Evolutionary conservation across 768 basidiomycete species (phyloP).

Genomic region (Russula sp.): DNA sequence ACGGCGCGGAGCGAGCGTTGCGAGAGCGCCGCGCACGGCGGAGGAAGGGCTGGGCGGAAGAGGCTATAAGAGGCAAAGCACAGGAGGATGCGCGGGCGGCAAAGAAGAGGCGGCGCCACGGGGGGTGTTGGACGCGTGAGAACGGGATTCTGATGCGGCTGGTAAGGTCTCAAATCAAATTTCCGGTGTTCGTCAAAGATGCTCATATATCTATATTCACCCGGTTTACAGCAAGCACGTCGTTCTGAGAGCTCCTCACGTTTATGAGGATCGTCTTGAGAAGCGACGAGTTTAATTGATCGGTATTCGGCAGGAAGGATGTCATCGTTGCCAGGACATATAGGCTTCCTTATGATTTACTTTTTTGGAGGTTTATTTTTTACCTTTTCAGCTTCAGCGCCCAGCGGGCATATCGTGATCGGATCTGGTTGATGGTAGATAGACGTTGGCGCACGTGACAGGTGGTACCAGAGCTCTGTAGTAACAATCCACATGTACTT

Average conservation of each 20-base stretch:
- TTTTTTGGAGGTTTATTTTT: background rate
- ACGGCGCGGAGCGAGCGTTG: background rate
- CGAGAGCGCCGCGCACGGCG: conserved; percentile 6
- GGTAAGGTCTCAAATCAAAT: background rate
- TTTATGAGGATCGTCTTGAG: background rate
- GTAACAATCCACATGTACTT: background rate
- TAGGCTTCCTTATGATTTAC: background rate
- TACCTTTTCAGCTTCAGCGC: background rate
- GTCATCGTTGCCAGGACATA: background rate
- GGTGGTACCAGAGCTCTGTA: background rate
- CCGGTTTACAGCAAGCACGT: background rate
- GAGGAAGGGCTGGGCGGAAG: background rate
- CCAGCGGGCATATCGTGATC: background rate
- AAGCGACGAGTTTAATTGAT: background rate
- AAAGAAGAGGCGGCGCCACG: conserved; percentile 8
- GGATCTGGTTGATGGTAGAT: background rate
- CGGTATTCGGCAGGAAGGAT: background rate
- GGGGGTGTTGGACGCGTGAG: conserved; percentile 7
- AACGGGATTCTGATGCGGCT: conserved; percentile 1
- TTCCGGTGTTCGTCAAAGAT: background rate
- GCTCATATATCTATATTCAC: background rate
- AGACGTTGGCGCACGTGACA: background rate
- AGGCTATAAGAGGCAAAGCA: background rate
- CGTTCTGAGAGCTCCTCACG: background rate
- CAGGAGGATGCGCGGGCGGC: background rate